Evolutionary conservation across 2,329 filamentous ascomycete species (phyloP).

Genomic region (Ceratocystis ficicola): DNA sequence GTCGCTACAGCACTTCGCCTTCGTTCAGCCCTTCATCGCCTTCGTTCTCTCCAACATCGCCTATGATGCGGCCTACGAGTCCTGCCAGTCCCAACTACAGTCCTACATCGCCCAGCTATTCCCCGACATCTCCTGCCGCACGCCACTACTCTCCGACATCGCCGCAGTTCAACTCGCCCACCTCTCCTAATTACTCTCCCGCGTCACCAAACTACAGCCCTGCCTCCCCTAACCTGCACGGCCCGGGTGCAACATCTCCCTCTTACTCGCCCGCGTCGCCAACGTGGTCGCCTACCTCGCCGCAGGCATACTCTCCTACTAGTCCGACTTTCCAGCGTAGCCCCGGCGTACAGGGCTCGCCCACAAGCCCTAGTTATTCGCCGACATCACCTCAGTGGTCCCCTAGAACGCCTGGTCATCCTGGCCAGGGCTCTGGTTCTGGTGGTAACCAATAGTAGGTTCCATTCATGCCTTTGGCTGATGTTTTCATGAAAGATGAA

Average conservation of each 20-base stretch:
- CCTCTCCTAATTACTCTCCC: slow-evolving; percentile 60
- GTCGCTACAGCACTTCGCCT: slow-evolving; percentile 44
- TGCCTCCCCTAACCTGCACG: slow-evolving; percentile 47
- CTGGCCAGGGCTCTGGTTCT: slow-evolving; percentile 26
- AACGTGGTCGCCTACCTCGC: slow-evolving; percentile 67
- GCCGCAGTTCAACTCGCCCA: slow-evolving; percentile 63
- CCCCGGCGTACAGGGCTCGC: slow-evolving; percentile 44
- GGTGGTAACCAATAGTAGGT: slow-evolving; percentile 32
- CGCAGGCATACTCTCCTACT: slow-evolving; percentile 50
- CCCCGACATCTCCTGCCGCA: slow-evolving; percentile 47
- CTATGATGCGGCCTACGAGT: slow-evolving; percentile 43
- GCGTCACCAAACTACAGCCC: slow-evolving; percentile 61
- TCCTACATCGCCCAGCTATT: slow-evolving; percentile 54
- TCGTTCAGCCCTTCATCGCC: slow-evolving; percentile 53
- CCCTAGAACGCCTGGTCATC: slow-evolving; percentile 36
- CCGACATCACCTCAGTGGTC: slow-evolving; percentile 46
- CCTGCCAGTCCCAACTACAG: slow-evolving; percentile 50
- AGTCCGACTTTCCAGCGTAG: slow-evolving; percentile 48
- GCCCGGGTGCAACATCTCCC: slow-evolving; percentile 39
- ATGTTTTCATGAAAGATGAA: background rate
- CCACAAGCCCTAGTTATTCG: slow-evolving; percentile 61
- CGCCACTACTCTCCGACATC: slow-evolving; percentile 57
- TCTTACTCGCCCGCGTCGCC: slow-evolving; percentile 59
- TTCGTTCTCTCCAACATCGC: slow-evolving; percentile 52
- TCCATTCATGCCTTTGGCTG: slow-evolving; percentile 1